A percentile compares a stretch with the other conserved stretches of the same genome.
Evolutionary conservation across 2,329 filamentous ascomycete genomes (phyloP).

Genomic region (Colletotrichum magnum): DNA sequence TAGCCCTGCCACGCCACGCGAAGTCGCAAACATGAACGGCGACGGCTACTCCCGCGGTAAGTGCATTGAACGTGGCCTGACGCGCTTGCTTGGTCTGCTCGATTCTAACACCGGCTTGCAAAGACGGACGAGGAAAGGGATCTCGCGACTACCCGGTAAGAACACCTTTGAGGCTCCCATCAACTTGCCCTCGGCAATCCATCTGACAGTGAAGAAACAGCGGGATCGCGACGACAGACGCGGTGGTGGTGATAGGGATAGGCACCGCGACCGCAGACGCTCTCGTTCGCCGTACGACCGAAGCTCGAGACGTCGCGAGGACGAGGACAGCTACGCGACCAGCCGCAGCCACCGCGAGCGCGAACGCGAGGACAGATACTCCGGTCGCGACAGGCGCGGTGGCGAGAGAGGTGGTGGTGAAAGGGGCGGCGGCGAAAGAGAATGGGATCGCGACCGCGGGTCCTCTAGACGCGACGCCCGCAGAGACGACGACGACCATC

Average conservation of each 20-base stretch:
- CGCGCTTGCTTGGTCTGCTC: not conserved
- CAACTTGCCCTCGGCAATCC: not conserved
- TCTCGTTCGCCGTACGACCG: slow-evolving; percentile 88
- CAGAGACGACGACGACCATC: slow-evolving; percentile 77
- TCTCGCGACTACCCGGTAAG: slow-evolving; percentile 42
- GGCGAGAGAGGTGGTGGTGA: not conserved
- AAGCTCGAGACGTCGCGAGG: slow-evolving; percentile 78
- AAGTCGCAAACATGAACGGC: slow-evolving; percentile 41
- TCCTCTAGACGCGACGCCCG: slow-evolving; percentile 72
- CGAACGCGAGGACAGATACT: slow-evolving; percentile 93
- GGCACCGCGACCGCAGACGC: slow-evolving; percentile 75
- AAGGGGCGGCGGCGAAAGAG: slow-evolving; percentile 66
- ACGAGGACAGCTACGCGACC: slow-evolving; percentile 88
- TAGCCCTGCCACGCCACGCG: slow-evolving; percentile 28
- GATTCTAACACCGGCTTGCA: slow-evolving; percentile 30
- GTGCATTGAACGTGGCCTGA: slow-evolving; percentile 2
- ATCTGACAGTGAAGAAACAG: slow-evolving; percentile 29
- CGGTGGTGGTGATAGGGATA: slow-evolving; percentile 52
- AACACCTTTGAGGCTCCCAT: not conserved
- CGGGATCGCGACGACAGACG: slow-evolving; percentile 53
- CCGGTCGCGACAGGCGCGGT: slow-evolving; percentile 75
- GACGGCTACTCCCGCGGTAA: slow-evolving; percentile 42
- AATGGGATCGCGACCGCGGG: slow-evolving; percentile 81
- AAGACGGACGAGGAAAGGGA: slow-evolving; percentile 41
- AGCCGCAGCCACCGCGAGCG: slow-evolving; percentile 93